Evolutionary conservation across 176 grass and related monocot species (phyloP).

Genomic region (Phoenix dactylifera): DNA sequence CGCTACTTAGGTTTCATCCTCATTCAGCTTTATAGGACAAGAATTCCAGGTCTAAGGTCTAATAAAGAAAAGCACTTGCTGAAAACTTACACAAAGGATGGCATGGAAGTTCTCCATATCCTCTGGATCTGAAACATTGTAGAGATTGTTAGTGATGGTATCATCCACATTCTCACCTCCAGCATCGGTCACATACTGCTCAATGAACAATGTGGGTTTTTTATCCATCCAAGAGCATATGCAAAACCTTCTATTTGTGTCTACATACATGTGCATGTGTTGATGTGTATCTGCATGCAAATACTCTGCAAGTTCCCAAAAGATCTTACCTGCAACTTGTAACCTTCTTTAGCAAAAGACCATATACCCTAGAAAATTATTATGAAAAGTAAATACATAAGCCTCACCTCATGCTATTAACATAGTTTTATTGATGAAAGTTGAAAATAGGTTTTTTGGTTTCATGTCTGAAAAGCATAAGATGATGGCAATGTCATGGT

Average conservation of each 20-base stretch:
- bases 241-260: too few relatives aligned
- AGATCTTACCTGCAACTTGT: conserved; percentile 52
- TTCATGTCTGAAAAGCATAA: too few relatives aligned
- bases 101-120: conserved; percentile 88
- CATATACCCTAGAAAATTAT: conserved; percentile 56
- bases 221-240: too few relatives aligned
- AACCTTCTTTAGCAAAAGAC: conserved; percentile 69
- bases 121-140: conserved; percentile 80
- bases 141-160: conserved; percentile 71
- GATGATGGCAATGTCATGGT: background rate
- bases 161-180: conserved; percentile 79
- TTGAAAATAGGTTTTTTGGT: too few relatives aligned
- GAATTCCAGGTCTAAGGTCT: conserved; percentile 17
- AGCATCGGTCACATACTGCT: conserved; percentile 79
- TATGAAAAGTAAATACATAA: too few relatives aligned
- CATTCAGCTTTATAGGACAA: too few relatives aligned
- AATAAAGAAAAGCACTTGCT: conserved; percentile 1
- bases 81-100: conserved; percentile 81
- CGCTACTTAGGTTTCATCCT: too few relatives aligned
- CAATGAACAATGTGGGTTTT: conserved; percentile 8
- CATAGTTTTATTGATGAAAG: too few relatives aligned
- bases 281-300: background rate
- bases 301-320: conserved; percentile 8
- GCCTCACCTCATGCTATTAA: too few relatives aligned
- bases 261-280: too few relatives aligned